Conservation (phyloP, 2,329 filamentous ascomycete genomes). For the Colletotrichum ledebouriae region DNA sequence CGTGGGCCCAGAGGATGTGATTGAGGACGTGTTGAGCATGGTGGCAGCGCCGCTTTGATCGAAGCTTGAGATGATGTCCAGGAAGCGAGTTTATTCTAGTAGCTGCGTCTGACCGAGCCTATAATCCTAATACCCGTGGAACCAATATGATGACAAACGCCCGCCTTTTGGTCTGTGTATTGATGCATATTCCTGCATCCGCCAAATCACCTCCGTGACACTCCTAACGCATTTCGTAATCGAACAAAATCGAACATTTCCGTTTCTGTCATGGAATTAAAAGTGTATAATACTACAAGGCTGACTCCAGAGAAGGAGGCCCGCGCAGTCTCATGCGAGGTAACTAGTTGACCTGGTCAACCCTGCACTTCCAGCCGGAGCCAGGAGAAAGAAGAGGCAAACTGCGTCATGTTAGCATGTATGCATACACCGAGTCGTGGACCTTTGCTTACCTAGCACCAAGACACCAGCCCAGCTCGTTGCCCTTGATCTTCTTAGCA, state of each 20-base stretch:
- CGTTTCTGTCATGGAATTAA: slow-evolving; percentile 43
- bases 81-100: slow-evolving; percentile 30
- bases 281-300: slow-evolving; percentile 43
- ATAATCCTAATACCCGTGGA: slow-evolving; percentile 30
- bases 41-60: slow-evolving; percentile 67
- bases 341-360: slow-evolving; percentile 77
- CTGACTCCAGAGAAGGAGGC: slow-evolving; percentile 34
- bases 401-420: slow-evolving; percentile 65
- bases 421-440: slow-evolving; percentile 6
- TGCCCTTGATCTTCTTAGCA: slow-evolving; percentile 98
- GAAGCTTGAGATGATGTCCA: slow-evolving; percentile 5
- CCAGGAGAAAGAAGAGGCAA: slow-evolving; percentile 84
- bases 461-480: slow-evolving; percentile 97
- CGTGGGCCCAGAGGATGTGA: slow-evolving; percentile 71
- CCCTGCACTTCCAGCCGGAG: slow-evolving; percentile 91
- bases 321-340: slow-evolving; percentile 10
- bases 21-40: slow-evolving; percentile 73
- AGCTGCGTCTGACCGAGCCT: slow-evolving; percentile 14
- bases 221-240: slow-evolving; percentile 31
- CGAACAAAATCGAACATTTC: slow-evolving; percentile 34
- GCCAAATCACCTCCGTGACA: slow-evolving; percentile 29
- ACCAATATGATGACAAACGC: slow-evolving; percentile 36
- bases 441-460: slow-evolving; percentile 83
- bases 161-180: slow-evolving; percentile 34
- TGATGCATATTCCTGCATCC: slow-evolving; percentile 31